Base-by-base conservation (phyloP, 2,329 filamentous ascomycete species). In the Ilyonectria sp. region DNA sequence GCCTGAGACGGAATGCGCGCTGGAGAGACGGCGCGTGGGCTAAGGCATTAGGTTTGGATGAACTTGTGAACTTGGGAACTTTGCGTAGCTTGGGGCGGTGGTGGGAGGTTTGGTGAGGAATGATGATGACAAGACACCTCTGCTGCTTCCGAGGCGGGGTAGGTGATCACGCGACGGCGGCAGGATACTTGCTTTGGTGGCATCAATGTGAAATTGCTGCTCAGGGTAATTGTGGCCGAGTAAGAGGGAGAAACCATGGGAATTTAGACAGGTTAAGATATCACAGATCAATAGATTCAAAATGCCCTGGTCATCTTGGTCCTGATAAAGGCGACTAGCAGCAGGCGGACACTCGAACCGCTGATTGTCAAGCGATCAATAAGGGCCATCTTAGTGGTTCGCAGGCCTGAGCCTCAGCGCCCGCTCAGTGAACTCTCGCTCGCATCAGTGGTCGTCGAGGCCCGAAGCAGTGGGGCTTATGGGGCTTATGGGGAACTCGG, bases 361-460 rank as follows among this genome's bases (percentile, higher is more conserved):
- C 5, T n/a, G 40, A 43, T 43, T 43, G 40, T 43, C 17, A 43
- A 43, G 40, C 40, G 3, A 43, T 43, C 40, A 43, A 43, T n/a
- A 43, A 43, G 40, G 40, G 17, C 17, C 40, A n/a, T n/a, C 40
- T 43, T 43, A 43, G 40, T 43, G 40, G 40, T 43, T 43, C 40
- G 15, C n/a, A 4, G 29, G 26, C 49, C 31, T 33, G 49, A 53
- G 49, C 49, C 49, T 53, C 49, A 53, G 49, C 19, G 31, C 29
- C 29, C 49, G 19, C 49, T 53, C 31, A 53, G 50, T 21, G 50
- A 21, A 21, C 31, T 35, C 50, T n/a, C 31, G 11, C 31, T 21
- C 10, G 50, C 13, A 31, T 53, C 50, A 53, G 50, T 53, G 50
- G 50, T 11, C 50, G 31, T 53, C 50, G 31, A 13, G 50, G 17